Evolutionary conservation across 2,329 filamentous ascomycete genomes (phyloP).

Genomic region (Cryphonectria japonica): DNA sequence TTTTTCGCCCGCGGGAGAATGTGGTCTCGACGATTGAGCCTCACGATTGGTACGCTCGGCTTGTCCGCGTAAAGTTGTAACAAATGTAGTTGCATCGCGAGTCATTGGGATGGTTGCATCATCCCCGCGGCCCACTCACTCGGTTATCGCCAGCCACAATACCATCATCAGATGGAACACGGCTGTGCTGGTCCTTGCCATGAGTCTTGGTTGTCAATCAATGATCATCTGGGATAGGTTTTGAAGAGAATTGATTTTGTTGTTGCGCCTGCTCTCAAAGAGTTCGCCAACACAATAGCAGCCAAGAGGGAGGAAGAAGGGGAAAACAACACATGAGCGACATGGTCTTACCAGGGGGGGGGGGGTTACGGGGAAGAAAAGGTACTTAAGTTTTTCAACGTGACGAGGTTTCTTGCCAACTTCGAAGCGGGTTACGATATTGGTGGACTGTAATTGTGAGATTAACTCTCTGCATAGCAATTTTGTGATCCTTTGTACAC

Average conservation of each 20-base stretch:
- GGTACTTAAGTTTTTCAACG: background rate
- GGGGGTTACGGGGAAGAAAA: background rate
- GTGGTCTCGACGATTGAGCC: background rate
- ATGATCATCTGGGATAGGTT: background rate
- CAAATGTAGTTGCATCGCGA: slow-evolving; percentile 1
- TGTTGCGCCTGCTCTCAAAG: background rate
- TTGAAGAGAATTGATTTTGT: background rate
- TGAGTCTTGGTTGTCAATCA: no score
- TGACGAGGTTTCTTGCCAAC: background rate
- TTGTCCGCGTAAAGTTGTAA: background rate
- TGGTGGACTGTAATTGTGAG: background rate
- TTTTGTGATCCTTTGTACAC: background rate
- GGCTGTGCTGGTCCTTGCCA: background rate
- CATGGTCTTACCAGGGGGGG: no score
- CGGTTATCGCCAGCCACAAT: background rate
- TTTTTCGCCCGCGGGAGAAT: background rate
- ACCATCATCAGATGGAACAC: background rate
- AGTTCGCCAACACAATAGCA: background rate
- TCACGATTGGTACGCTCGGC: background rate
- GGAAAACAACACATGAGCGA: background rate
- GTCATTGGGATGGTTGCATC: background rate
- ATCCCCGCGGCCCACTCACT: slow-evolving; percentile 10
- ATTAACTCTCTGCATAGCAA: background rate
- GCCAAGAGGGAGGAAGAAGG: background rate
- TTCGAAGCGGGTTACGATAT: background rate